A percentile compares a stretch with the other conserved stretches of the same genome.
Conservation (phyloP, 1,284 basidiomycete genomes). For the Waitea zeae region DNA sequence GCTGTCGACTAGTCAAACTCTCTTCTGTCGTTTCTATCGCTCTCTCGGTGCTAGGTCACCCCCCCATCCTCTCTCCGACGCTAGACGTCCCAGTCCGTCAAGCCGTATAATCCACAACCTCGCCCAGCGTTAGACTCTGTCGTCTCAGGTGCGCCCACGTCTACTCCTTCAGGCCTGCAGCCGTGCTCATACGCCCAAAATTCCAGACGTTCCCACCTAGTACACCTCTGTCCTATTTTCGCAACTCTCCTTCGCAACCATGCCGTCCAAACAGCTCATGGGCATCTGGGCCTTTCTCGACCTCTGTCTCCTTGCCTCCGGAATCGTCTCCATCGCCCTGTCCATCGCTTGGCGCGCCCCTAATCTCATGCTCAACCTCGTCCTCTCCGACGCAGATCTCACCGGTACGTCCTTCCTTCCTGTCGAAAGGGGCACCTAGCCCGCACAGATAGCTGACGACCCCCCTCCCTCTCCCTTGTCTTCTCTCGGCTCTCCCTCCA, state of each 20-base stretch:
- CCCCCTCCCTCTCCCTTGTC: neutral
- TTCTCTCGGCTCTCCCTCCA: slow-evolving; percentile 13
- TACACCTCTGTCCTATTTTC: no score
- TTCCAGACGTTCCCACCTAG: no score
- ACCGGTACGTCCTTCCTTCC: slow-evolving; percentile 26
- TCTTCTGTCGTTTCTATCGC: no score
- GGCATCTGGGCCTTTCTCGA: slow-evolving; percentile 56
- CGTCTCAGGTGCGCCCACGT: no score
- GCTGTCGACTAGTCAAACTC: no score
- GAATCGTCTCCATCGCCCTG: slow-evolving; percentile 40
- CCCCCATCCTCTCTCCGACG: no score
- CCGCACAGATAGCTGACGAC: neutral
- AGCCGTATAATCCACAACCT: no score
- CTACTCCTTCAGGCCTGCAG: no score
- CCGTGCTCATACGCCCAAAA: slow-evolving; percentile 8
- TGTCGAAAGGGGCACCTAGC: neutral
- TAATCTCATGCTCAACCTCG: slow-evolving; percentile 52
- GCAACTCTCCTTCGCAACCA: slow-evolving; percentile 14
- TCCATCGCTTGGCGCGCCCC: slow-evolving; percentile 53
- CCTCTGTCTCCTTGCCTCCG: slow-evolving; percentile 50
- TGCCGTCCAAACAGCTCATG: slow-evolving; percentile 57
- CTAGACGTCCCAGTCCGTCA: no score
- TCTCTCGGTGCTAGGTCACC: no score
- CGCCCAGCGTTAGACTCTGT: no score
- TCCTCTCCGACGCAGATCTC: slow-evolving; percentile 37